A percentile compares a stretch with the other conserved stretches of the same genome.
Evolutionary conservation across 768 basidiomycete genomes (phyloP).

Genomic region (Amanita molliuscula): DNA sequence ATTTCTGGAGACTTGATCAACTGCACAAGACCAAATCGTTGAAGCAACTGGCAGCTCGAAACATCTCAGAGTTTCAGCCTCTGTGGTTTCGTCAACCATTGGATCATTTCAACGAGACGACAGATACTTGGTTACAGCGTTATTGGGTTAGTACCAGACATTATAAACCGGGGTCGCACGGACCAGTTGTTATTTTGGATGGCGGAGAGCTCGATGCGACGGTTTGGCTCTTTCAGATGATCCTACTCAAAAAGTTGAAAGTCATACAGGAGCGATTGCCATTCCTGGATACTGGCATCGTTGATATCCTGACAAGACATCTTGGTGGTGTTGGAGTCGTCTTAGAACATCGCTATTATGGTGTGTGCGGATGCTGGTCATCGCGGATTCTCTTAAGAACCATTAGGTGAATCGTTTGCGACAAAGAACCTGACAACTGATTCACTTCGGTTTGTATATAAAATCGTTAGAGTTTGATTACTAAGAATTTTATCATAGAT

Average conservation of each 20-base stretch:
- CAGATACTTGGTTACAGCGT: constrained; percentile 70
- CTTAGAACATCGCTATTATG: constrained; percentile 91
- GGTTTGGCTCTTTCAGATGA: constrained; percentile 24
- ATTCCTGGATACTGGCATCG: constrained; percentile 73
- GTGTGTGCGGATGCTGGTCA: constrained; percentile 22
- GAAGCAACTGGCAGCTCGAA: constrained; percentile 12
- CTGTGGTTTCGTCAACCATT: constrained; percentile 78
- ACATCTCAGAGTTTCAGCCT: constrained; percentile 34
- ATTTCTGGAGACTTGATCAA: constrained; percentile 47
- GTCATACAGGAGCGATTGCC: constrained; percentile 31
- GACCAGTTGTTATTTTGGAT: constrained; percentile 85
- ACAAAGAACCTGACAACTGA: constrained; percentile 75
- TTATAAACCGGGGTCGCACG: constrained; percentile 59
- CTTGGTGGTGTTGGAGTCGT: constrained; percentile 86
- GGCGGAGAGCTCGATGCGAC: constrained; percentile 89
- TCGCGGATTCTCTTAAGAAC: constrained; percentile 9
- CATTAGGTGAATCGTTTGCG: constrained; percentile 63
- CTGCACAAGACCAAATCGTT: constrained; percentile 10
- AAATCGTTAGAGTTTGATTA: constrained; percentile 6
- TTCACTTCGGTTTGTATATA: constrained; percentile 47
- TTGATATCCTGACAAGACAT: constrained; percentile 73
- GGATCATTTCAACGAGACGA: constrained; percentile 60
- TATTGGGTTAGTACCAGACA: constrained; percentile 88
- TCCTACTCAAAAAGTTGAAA: neutral
- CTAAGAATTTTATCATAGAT: constrained; percentile 33